Conservation (phyloP, 768 basidiomycete species). For the Tricholoma terreum region DNA sequence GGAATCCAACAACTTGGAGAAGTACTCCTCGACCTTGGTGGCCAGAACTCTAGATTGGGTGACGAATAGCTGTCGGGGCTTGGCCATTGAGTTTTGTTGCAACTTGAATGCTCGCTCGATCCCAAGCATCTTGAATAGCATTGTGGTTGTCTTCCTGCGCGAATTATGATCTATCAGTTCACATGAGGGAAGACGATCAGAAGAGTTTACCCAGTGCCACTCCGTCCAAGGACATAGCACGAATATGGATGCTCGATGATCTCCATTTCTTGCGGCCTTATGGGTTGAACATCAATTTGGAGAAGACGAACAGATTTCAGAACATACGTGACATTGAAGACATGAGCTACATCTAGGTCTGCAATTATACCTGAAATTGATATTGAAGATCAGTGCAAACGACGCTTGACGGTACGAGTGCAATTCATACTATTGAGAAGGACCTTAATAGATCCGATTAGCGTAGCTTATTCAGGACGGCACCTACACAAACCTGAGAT, state of each 20-base stretch:
- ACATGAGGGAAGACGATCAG: not conserved
- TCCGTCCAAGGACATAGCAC: conserved; percentile 63
- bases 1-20: conserved; percentile 44
- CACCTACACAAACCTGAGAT: conserved; percentile 28
- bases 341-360: conserved; percentile 42
- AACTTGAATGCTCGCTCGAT: conserved; percentile 54
- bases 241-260: conserved; percentile 58
- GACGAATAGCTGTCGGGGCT: conserved; percentile 68
- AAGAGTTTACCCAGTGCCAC: conserved; percentile 59
- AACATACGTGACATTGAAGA: conserved; percentile 40
- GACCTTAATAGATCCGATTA: conserved; percentile 20
- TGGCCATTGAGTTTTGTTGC: conserved; percentile 30
- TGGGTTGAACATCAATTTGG: not conserved
- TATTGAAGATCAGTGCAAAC: not conserved
- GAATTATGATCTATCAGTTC: not conserved
- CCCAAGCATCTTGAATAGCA: conserved; percentile 70
- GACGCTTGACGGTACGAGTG: not conserved
- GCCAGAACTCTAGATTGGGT: conserved; percentile 65
- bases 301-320: not conserved
- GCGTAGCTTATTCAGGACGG: not conserved
- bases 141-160: conserved; percentile 66
- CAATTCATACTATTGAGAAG: not conserved
- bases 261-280: conserved; percentile 44
- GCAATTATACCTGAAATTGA: conserved; percentile 41
- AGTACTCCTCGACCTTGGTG: conserved; percentile 62